phyloP scores from a whole-genome alignment of 345 rosid genomes.

The Cardamine chenopodiifolia region DNA sequence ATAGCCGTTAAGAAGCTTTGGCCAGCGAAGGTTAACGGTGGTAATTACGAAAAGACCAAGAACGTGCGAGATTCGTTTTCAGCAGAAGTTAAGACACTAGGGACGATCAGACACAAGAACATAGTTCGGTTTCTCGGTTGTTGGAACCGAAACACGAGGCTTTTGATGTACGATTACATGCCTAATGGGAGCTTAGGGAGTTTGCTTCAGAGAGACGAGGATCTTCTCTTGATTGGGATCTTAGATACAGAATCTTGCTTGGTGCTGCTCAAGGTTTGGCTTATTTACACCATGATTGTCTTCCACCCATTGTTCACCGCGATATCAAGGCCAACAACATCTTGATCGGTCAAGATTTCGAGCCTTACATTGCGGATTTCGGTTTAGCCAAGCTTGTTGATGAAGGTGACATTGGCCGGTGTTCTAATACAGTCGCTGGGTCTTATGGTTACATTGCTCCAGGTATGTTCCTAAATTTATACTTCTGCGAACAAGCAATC shows the following conservation, averaged over 20 bases:
- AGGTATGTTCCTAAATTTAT: constrained; percentile 49
- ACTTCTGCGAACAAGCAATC: background rate
- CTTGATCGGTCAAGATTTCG: constrained; percentile 82
- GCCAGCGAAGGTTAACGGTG: constrained; percentile 61
- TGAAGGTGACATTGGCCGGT: constrained; percentile 77
- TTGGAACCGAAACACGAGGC: constrained; percentile 77
- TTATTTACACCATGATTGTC: constrained; percentile 94
- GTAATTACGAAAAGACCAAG: constrained; percentile 57
- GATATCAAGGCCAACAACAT: constrained; percentile 95
- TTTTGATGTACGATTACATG: constrained; percentile 95
- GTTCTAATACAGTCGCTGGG: constrained; percentile 89
- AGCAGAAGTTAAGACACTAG: constrained; percentile 85
- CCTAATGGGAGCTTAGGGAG: constrained; percentile 92
- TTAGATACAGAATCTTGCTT: constrained; percentile 77
- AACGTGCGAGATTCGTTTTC: constrained; percentile 90
- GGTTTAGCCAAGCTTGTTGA: constrained; percentile 96
- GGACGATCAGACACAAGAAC: constrained; percentile 94
- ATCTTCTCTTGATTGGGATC: constrained; percentile 84
- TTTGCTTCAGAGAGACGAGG: constrained; percentile 85
- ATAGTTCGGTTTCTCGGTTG: constrained; percentile 90
- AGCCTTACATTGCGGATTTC: constrained; percentile 96
- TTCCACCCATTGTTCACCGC: constrained; percentile 90
- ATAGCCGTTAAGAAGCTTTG: constrained; percentile 96
- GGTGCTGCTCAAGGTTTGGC: constrained; percentile 95
- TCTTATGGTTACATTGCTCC: constrained; percentile 98